Base-by-base conservation (phyloP, 2,329 filamentous ascomycete species). In the Fonsecaea erecta region DNA sequence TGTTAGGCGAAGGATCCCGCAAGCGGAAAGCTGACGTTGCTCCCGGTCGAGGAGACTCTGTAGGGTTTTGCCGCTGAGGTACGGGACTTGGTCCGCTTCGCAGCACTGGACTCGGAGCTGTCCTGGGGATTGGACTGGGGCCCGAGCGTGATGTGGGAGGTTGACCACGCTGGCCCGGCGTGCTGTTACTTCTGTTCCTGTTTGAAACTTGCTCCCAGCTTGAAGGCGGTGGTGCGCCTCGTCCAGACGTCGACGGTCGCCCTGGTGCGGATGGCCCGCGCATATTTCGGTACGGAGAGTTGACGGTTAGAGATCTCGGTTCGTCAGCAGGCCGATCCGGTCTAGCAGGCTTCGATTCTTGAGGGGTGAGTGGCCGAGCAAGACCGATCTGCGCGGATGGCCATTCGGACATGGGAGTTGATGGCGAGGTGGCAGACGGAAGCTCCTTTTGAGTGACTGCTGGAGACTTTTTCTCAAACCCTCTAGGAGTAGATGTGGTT, bases 1-100 rank as follows among this genome's bases (percentile, higher is more conserved):
- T 67, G 56, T 57, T 67, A 8, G 70, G 68, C 8, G 70, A 71
- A 21, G 68, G 68, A 30, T 67, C 70, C 21, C 70, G 68, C 14
- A 69, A 51, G 21, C 66, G 67, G 53, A 67, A 63, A 12, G 60
- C 59, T 12, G 64, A 21, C 3, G 62, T 14, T 34, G 62, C 12
- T 26, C 57, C 52, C 9, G 46, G 40, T 46, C 61, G 52, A 9
- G 64, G 54, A 28, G 64, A 61, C 30, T 30, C 53, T 1, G 21
- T 43, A 11, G 58, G 57, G 18, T 40, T 48, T 3, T 32, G 40
- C 4, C 35, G 57, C 40, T 30, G 62, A 5, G 60, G 32, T 60
- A 34, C 48, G 6, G 60, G 60, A 18, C 56, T 61, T 28, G 63
- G 61, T 40, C 64, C 66, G 55, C 52, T 53, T 46, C 67, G 43